Percentiles rank a stretch among this genome's conserved stretches.
phyloP scores from a whole-genome alignment of 2,329 filamentous ascomycete species.

The Sarocladium strictum region DNA sequence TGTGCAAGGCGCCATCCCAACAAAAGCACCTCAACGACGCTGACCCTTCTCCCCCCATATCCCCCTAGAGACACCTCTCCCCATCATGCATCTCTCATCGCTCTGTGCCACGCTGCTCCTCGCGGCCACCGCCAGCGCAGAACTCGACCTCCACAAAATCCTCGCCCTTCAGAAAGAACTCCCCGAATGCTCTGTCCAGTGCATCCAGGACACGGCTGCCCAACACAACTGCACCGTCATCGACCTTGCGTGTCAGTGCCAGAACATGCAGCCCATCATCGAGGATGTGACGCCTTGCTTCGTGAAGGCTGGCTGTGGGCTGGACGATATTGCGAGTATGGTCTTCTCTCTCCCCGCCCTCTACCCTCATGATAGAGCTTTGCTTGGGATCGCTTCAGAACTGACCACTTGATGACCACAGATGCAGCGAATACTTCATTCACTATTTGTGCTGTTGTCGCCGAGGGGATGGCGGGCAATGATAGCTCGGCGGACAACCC shows the following conservation, averaged over 20 bases:
- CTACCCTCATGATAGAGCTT: background rate
- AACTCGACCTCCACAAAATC: slow-evolving; percentile 14
- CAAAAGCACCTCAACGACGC: too few species aligned
- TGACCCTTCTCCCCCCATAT: too few species aligned
- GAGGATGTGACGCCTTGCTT: slow-evolving; percentile 29
- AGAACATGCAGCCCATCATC: slow-evolving; percentile 27
- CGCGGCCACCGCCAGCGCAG: slow-evolving; percentile 11
- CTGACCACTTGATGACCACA: background rate
- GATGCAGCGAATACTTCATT: background rate
- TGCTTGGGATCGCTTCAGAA: too few species aligned
- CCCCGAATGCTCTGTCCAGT: slow-evolving; percentile 32
- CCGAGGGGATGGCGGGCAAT: background rate
- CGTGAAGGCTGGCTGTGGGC: slow-evolving; percentile 24
- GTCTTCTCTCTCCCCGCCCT: background rate
- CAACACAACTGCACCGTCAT: slow-evolving; percentile 25
- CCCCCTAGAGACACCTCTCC: too few species aligned
- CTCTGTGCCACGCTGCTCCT: slow-evolving; percentile 12
- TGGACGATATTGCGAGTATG: slow-evolving; percentile 22
- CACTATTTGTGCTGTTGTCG: background rate
- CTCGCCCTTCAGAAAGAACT: slow-evolving; percentile 19
- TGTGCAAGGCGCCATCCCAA: too few species aligned
- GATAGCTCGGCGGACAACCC: background rate
- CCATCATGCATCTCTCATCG: background rate
- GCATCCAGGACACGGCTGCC: slow-evolving; percentile 26
- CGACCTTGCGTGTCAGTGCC: slow-evolving; percentile 34